Base-by-base conservation (phyloP, 2,329 filamentous ascomycete genomes). In the Huntiella savannae region DNA sequence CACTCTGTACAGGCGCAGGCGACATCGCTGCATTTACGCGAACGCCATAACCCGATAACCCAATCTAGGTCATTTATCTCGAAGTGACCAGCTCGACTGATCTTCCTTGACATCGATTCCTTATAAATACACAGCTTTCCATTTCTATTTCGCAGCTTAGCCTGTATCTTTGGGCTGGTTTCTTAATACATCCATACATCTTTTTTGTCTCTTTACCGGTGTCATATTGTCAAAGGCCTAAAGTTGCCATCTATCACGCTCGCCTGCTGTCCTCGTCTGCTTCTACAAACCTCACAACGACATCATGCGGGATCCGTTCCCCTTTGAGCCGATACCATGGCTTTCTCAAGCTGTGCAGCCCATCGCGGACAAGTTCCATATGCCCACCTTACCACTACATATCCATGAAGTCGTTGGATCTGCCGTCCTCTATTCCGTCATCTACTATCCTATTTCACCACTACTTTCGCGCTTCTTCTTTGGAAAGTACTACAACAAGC, bases 401-500 rank as follows among this genome's bases (percentile, higher is more conserved):
- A 68, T 82, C 55, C 83, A 91, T 64, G 82, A 92, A 61, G 70
- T 88, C 43, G 51, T 82, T 47, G 62, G 75, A 52, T 75, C 77
- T 19, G 75, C 77, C 49, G 53, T 72, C 32, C 62, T 82, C 52
- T 92, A 92, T 65, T 74, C 78, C 45, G 60, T 77, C 55, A 70
- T 83, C 57, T 75, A 77, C 60, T 65, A 67, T 53, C 69, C 75
- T 50, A 56, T 86, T 51, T 80, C 83, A 44, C 84, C 84, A 5
- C 56, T 67, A 36, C 46, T 87, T 33, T 86, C 81, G 33, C 66
- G 62, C 40, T 56, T 64, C 48, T 59, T 85, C 50, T 76, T 80
- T 52, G 74, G 79, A 2, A 55, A 66, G 40, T 67, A 72, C 53
- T 91, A 91, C 63, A 59, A 65, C 32, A 69, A 84, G 54, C 72